phyloP scores from a whole-genome alignment of 495 filamentous ascomycete species.

The Talaromyces ruber region DNA sequence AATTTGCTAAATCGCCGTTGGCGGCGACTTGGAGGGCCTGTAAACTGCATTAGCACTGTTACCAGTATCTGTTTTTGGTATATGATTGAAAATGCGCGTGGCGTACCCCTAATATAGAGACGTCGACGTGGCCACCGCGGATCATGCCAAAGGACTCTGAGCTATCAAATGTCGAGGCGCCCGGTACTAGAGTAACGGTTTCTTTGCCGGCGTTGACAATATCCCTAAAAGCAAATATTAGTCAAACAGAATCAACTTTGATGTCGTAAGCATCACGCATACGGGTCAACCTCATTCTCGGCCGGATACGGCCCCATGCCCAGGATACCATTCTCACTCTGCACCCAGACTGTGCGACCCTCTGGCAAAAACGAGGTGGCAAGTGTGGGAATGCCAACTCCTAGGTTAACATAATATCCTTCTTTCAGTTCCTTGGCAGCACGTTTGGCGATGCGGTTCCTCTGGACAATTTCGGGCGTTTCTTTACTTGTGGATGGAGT shows the following conservation, averaged over 20 bases:
- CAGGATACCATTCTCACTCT: constrained; percentile 87
- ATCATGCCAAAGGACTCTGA: constrained; percentile 95
- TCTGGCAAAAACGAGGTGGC: constrained; percentile 74
- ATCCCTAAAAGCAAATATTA: constrained; percentile 35
- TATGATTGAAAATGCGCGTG: neutral
- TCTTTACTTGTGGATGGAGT: constrained; percentile 40
- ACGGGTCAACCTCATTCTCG: constrained; percentile 68
- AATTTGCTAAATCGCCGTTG: constrained; percentile 81
- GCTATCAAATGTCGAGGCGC: constrained; percentile 74
- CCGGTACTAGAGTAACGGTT: constrained; percentile 76
- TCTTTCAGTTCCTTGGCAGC: constrained; percentile 92
- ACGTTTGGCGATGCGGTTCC: constrained; percentile 71
- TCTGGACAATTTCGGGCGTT: constrained; percentile 53
- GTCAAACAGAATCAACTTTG: neutral
- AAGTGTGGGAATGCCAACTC: constrained; percentile 88
- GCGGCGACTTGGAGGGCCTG: constrained; percentile 78
- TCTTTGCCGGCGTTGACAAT: constrained; percentile 94
- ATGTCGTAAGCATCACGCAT: constrained; percentile 9
- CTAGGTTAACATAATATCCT: constrained; percentile 88
- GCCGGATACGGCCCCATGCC: constrained; percentile 81
- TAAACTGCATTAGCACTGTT: neutral
- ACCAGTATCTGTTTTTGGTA: neutral
- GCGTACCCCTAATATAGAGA: constrained; percentile 72
- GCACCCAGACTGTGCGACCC: constrained; percentile 72
- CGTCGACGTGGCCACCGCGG: constrained; percentile 73